A percentile compares a stretch with the other conserved stretches of the same genome.
Conservation (phyloP, 2,329 filamentous ascomycete species). For the Nigrospora oryzae region DNA sequence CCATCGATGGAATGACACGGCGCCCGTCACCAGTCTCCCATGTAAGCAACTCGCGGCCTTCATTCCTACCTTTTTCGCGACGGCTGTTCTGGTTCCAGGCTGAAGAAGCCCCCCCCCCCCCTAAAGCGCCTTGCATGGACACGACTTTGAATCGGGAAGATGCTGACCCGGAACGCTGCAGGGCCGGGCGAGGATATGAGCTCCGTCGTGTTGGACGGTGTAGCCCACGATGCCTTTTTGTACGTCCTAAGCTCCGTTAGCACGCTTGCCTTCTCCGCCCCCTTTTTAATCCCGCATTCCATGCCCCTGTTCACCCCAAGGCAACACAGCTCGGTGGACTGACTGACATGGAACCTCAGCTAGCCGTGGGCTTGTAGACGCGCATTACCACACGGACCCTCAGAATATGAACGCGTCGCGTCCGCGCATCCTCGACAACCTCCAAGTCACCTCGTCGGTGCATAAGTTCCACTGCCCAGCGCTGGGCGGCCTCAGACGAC, state of each 20-base stretch:
- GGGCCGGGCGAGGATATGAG: conserved; percentile 3
- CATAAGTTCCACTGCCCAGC: conserved; percentile 2
- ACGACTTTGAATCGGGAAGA: no score
- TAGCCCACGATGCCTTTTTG: conserved; percentile 3
- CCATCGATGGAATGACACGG: neutral
- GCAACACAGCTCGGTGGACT: neutral
- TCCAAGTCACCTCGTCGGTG: neutral
- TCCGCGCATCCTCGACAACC: conserved; percentile 1
- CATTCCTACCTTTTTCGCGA: no score
- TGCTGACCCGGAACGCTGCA: neutral
- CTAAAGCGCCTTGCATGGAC: no score
- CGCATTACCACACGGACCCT: neutral
- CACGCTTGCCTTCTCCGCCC: neutral
- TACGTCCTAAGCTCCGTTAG: neutral
- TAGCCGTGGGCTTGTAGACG: conserved; percentile 1
- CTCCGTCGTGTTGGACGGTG: neutral
- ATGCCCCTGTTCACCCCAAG: no score
- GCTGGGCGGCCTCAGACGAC: conserved; percentile 2
- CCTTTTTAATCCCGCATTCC: neutral
- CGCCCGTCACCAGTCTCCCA: neutral
- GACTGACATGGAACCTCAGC: neutral
- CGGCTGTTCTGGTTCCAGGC: no score
- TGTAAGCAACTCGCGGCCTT: neutral
- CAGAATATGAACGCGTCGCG: neutral
- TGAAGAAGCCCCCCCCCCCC: no score